These are phyloP conservation scores for Mayamaea pseudoterrestris DNA, from an alignment of 108 stramenopile genomes.

Conservation along the genomic window DNA sequence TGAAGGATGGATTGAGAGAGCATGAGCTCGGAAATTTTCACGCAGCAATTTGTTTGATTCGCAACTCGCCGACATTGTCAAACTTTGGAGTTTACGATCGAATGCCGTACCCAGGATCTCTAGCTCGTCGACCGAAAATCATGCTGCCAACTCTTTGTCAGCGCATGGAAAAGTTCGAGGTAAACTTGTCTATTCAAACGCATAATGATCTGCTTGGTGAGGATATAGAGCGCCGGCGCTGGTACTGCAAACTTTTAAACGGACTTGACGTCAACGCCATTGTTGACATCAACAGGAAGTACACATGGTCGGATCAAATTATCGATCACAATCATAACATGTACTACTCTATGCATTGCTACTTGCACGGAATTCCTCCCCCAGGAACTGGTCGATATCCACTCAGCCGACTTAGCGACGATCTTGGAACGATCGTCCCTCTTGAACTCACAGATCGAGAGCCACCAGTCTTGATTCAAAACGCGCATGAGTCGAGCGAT, in stretches of 20 bases:
- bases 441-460: too few species aligned
- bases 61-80: conserved; percentile 31
- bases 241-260: conserved; percentile 22
- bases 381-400: conserved; percentile 40
- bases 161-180: too few species aligned
- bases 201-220: too few species aligned
- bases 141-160: too few species aligned
- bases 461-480: too few species aligned
- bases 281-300: conserved; percentile 12
- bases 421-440: background rate
- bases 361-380: conserved; percentile 33
- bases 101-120: conserved; percentile 31
- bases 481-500: too few species aligned
- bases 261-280: conserved; percentile 20
- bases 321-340: too few species aligned
- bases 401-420: conserved; percentile 1
- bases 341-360: conserved; percentile 23
- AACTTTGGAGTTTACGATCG: conserved; percentile 53
- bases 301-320: too few species aligned
- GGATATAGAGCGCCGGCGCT: too few species aligned
- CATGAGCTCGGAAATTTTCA: too few species aligned
- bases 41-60: conserved; percentile 29
- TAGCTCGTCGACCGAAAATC: conserved; percentile 27
- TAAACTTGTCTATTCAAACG: too few species aligned
- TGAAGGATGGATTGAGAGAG: too few species aligned